Percentiles rank a stretch among this genome's conserved stretches.
These are phyloP conservation scores for Mycotypha africana DNA, from an alignment of 371 early-diverging fungal genomes.

Conservation along the genomic window DNA sequence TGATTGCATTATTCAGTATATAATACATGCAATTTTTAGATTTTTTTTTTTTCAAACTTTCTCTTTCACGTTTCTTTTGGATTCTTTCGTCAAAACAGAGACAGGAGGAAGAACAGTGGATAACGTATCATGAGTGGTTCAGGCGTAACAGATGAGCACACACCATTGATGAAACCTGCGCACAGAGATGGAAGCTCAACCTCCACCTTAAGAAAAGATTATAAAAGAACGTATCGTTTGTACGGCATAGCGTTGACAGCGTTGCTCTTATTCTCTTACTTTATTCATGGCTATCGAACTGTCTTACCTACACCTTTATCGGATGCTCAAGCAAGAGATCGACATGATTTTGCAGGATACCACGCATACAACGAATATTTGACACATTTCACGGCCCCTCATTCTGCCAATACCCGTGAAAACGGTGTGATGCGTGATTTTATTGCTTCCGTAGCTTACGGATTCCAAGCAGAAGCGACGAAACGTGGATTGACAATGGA, in stretches of 20 bases:
- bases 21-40: too few relatives aligned
- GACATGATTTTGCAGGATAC: conserved; percentile 39
- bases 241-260: conserved; percentile 13
- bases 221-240: conserved; percentile 7
- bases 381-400: conserved; percentile 45
- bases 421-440: conserved; percentile 28
- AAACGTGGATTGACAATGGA: conserved; percentile 33
- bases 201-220: too few relatives aligned
- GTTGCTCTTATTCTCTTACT: conserved; percentile 10
- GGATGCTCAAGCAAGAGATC: conserved; percentile 20
- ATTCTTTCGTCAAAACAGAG: too few relatives aligned
- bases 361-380: conserved; percentile 51
- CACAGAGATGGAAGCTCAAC: too few relatives aligned
- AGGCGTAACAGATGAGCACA: too few relatives aligned
- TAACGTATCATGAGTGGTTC: too few relatives aligned
- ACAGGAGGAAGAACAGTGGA: too few relatives aligned
- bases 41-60: too few relatives aligned
- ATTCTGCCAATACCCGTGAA: conserved; percentile 49
- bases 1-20: too few relatives aligned
- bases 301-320: conserved; percentile 34
- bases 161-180: too few relatives aligned
- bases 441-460: conserved; percentile 23
- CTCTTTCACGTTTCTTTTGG: too few relatives aligned
- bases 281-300: conserved; percentile 15
- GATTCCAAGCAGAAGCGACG: conserved; percentile 35